These are phyloP conservation scores for Drechmeria coniospora DNA, from an alignment of 2,329 filamentous ascomycete species.

Conservation along the genomic window DNA sequence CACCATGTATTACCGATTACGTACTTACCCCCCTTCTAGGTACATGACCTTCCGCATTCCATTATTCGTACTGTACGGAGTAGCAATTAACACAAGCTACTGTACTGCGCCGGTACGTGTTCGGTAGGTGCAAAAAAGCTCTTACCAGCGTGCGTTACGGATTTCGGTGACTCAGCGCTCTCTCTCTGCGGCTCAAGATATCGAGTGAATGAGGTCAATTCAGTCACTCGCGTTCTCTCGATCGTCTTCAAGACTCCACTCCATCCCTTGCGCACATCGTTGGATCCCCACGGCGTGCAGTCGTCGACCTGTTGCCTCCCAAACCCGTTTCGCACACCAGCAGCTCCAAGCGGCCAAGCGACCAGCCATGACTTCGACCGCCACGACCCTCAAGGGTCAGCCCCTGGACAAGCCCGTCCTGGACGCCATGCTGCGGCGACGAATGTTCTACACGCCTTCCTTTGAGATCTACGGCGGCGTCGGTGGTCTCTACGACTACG, in stretches of 20 bases:
- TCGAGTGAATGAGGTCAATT: slow-evolving; percentile 14
- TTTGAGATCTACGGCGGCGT: slow-evolving; percentile 94
- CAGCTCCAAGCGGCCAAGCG: slow-evolving; percentile 11
- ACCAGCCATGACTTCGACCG: slow-evolving; percentile 30
- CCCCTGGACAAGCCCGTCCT: slow-evolving; percentile 70
- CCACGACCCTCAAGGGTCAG: slow-evolving; percentile 76
- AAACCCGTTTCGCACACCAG: slow-evolving; percentile 15
- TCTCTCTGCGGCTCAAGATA: slow-evolving; percentile 6
- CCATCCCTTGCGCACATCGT: slow-evolving; percentile 4
- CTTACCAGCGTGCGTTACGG: slow-evolving; percentile 9
- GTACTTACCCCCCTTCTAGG: too few relatives aligned
- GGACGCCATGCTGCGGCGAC: slow-evolving; percentile 73
- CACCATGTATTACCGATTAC: too few relatives aligned
- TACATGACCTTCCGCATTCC: too few relatives aligned
- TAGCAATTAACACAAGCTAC: too few relatives aligned
- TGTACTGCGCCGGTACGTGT: too few relatives aligned
- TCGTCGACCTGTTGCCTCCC: slow-evolving; percentile 15
- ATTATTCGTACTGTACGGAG: too few relatives aligned
- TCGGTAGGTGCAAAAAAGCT: too few relatives aligned
- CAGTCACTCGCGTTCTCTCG: slow-evolving; percentile 5
- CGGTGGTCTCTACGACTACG: slow-evolving; percentile 83
- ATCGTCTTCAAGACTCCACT: slow-evolving; percentile 3
- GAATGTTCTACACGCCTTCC: slow-evolving; percentile 86
- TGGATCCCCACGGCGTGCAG: slow-evolving; percentile 7
- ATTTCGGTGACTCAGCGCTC: slow-evolving; percentile 13